phyloP scores from a whole-genome alignment of 352 stramenopile genomes.

The Phytophthora syringae region DNA sequence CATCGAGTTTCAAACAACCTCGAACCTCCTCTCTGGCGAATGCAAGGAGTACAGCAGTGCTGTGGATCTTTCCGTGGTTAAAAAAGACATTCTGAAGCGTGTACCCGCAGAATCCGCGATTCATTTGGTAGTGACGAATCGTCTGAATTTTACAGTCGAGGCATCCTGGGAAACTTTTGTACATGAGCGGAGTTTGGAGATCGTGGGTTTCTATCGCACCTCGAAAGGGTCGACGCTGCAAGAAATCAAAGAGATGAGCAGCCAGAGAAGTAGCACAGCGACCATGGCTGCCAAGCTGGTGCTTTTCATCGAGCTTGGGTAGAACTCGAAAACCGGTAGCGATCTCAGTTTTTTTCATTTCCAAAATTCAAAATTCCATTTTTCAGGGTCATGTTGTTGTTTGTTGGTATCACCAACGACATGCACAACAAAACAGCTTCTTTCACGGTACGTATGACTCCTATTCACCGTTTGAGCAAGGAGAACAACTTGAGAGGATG shows the following conservation, averaged over 20 bases:
- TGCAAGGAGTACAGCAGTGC: not conserved
- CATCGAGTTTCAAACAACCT: not conserved
- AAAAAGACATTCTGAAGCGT: not conserved
- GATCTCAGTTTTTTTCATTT: not conserved
- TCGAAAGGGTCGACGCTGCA: not conserved
- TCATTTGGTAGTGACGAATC: not conserved
- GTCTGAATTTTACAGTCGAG: not conserved
- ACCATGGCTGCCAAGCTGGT: not conserved
- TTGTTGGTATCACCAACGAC: too few relatives aligned
- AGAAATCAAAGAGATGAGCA: not conserved
- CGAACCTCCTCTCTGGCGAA: not conserved
- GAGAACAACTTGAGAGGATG: too few relatives aligned
- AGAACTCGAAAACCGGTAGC: not conserved
- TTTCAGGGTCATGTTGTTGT: not conserved
- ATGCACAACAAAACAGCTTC: too few relatives aligned
- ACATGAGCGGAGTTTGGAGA: not conserved
- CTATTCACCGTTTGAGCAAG: too few relatives aligned
- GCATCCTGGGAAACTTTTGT: not conserved
- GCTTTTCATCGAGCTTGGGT: not conserved
- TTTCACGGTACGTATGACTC: too few relatives aligned
- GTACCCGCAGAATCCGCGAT: not conserved
- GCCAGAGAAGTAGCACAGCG: not conserved
- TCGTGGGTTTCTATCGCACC: not conserved
- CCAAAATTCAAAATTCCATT: not conserved
- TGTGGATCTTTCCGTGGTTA: not conserved